Evolutionary conservation across 2,329 filamentous ascomycete genomes (phyloP).

Genomic region (Pseudogymnoascus verrucosus): DNA sequence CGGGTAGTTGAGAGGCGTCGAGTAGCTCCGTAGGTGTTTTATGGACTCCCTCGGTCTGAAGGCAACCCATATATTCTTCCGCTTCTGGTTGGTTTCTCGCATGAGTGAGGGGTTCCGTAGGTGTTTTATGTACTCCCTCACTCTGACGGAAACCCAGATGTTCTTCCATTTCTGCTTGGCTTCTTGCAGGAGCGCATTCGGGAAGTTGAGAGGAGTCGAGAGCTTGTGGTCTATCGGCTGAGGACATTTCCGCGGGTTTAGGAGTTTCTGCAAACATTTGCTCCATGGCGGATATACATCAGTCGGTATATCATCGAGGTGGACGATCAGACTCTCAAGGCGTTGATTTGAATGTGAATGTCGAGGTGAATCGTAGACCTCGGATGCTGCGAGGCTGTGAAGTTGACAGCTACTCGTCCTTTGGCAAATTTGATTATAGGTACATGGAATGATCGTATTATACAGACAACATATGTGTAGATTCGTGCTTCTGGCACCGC

Average conservation of each 20-base stretch:
- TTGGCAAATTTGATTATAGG: neutral
- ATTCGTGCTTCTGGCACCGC: neutral
- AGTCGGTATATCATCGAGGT: neutral
- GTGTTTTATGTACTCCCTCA: neutral
- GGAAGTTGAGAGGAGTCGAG: neutral
- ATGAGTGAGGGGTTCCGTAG: neutral
- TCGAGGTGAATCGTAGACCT: neutral
- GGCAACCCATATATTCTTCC: neutral
- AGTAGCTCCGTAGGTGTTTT: neutral
- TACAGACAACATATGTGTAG: neutral
- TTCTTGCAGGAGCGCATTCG: neutral
- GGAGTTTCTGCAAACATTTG: neutral
- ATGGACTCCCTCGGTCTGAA: neutral
- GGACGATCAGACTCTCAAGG: neutral
- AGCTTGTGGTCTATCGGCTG: neutral
- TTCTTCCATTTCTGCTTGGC: neutral
- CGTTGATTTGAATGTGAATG: neutral
- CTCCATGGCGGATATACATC: neutral
- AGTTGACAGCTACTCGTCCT: neutral
- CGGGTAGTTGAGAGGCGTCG: too few relatives aligned
- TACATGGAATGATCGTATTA: neutral
- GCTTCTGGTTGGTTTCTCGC: too few relatives aligned
- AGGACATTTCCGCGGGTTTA: neutral
- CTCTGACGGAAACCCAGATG: neutral
- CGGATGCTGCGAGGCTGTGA: neutral